Percentiles rank a stretch among this genome's conserved stretches.
phyloP scores from a whole-genome alignment of 768 basidiomycete species.

The Rhizopogon salebrosus region DNA sequence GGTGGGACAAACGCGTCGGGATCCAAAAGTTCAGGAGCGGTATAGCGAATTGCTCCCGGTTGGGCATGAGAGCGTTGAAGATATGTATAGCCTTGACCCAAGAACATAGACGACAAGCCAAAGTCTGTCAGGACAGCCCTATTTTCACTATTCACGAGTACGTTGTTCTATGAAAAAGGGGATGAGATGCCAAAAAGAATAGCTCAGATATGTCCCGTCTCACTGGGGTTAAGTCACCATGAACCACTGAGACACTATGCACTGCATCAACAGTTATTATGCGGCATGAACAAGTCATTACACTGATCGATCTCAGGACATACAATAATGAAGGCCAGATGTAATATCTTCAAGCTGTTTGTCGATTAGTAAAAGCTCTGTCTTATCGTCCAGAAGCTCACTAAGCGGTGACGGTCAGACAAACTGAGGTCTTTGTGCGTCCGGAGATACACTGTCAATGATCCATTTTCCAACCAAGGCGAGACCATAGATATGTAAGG shows the following conservation, averaged over 20 bases:
- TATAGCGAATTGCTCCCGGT: slow-evolving; percentile 38
- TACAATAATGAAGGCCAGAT: not conserved
- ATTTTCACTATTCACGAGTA: slow-evolving; percentile 37
- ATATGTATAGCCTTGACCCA: slow-evolving; percentile 26
- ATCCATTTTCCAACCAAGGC: slow-evolving; percentile 27
- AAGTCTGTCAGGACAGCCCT: slow-evolving; percentile 38
- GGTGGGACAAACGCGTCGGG: not conserved
- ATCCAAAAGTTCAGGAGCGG: slow-evolving; percentile 31
- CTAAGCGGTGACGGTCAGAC: not conserved
- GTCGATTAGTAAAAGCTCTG: not conserved
- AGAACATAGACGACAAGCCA: slow-evolving; percentile 33
- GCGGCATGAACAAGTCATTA: not conserved
- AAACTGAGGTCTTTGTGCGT: not conserved
- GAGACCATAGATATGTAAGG: slow-evolving; percentile 26
- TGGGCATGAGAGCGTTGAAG: slow-evolving; percentile 20
- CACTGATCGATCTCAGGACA: not conserved
- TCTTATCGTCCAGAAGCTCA: not conserved
- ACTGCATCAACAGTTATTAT: not conserved
- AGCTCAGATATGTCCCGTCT: not conserved
- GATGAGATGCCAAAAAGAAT: not conserved
- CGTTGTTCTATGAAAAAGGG: slow-evolving; percentile 26
- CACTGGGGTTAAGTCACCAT: not conserved
- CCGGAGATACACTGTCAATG: slow-evolving; percentile 17
- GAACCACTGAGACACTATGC: not conserved
- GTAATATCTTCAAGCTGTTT: not conserved